Percentiles rank a stretch among this genome's conserved stretches.
These are phyloP conservation scores for Cryptococcus sp. DNA, from an alignment of 1,284 basidiomycete genomes.

Conservation along the genomic window DNA sequence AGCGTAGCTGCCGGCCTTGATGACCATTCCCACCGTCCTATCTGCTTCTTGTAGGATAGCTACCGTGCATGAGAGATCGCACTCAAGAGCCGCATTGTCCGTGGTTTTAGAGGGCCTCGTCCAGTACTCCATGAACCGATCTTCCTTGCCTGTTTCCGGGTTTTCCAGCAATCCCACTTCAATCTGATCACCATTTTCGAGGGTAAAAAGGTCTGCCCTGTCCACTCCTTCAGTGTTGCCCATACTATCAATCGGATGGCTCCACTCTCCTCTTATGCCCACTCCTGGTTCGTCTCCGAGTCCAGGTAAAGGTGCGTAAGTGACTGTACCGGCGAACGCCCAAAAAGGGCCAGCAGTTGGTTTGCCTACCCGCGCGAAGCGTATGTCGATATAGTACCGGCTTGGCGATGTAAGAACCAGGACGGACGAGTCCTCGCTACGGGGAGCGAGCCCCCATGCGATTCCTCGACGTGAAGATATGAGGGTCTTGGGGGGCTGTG, in stretches of 20 bases:
- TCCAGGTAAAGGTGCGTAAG: slow-evolving; percentile 1
- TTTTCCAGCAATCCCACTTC: slow-evolving; percentile 11
- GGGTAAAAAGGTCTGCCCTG: slow-evolving; percentile 6
- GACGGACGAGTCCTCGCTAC: slow-evolving; percentile 9
- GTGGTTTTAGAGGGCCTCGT: slow-evolving; percentile 1
- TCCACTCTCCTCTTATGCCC: slow-evolving; percentile 9
- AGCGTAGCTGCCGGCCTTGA: slow-evolving; percentile 4
- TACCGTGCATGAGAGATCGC: neutral
- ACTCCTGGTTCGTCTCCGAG: neutral
- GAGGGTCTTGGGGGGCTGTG: neutral
- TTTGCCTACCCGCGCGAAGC: slow-evolving; percentile 6
- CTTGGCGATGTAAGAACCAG: slow-evolving; percentile 5
- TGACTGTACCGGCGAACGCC: slow-evolving; percentile 9
- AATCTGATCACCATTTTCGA: slow-evolving; percentile 10
- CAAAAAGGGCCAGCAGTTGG: slow-evolving; percentile 10
- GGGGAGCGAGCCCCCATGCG: slow-evolving; percentile 10
- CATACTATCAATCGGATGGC: slow-evolving; percentile 11
- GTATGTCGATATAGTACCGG: slow-evolving; percentile 10
- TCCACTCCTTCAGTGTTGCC: slow-evolving; percentile 6
- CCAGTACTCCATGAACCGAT: slow-evolving; percentile 14
- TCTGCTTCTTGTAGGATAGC: slow-evolving; percentile 4
- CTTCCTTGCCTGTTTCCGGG: slow-evolving; percentile 7
- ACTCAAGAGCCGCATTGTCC: neutral
- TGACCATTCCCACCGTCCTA: slow-evolving; percentile 1
- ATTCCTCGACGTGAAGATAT: slow-evolving; percentile 6